These are phyloP conservation scores for Citrus reticulata DNA, from an alignment of 345 rosid genomes.

Conservation along the genomic window DNA sequence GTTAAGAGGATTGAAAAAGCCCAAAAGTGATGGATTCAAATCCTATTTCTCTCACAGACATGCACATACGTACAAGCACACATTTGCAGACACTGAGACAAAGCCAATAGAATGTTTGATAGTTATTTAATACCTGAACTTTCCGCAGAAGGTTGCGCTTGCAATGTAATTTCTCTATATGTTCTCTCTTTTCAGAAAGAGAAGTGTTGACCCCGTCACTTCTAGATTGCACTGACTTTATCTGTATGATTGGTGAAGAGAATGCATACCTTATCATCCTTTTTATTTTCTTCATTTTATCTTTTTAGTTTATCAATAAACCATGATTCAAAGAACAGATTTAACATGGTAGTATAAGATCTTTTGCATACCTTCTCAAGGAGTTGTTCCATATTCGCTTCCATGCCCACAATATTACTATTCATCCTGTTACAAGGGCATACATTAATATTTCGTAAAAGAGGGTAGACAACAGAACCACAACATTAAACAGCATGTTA, in stretches of 20 bases:
- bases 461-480: background rate
- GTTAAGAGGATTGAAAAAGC: background rate
- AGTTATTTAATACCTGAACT: conserved; percentile 69
- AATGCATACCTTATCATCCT: background rate
- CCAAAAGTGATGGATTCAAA: background rate
- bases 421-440: conserved; percentile 73
- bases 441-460: background rate
- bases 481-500: background rate
- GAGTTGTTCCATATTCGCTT: conserved; percentile 90
- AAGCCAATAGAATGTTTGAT: background rate
- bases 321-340: conserved; percentile 1
- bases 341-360: background rate
- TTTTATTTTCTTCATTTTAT: background rate
- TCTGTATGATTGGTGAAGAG: conserved; percentile 42
- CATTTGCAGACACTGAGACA: background rate
- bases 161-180: conserved; percentile 93
- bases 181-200: conserved; percentile 92
- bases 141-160: conserved; percentile 94
- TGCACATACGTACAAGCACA: background rate
- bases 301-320: background rate
- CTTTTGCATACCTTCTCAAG: conserved; percentile 65
- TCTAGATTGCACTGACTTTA: conserved; percentile 91
- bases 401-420: conserved; percentile 95
- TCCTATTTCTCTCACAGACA: background rate
- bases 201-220: conserved; percentile 95